phyloP scores from a whole-genome alignment of 441 rosid species.

The Populus hybrid region DNA sequence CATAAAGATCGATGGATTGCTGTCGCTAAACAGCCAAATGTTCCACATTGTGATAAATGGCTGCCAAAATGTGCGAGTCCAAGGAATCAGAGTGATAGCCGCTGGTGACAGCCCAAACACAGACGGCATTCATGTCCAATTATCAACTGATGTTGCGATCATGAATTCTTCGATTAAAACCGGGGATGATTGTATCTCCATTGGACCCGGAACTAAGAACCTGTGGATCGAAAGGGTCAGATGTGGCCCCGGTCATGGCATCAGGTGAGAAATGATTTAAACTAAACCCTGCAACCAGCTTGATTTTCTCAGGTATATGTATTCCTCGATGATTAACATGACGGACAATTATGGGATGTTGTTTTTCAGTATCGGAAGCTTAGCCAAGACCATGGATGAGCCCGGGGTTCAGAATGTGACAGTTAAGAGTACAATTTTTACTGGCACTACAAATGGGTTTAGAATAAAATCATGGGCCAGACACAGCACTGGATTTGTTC shows the following conservation, averaged over 20 bases:
- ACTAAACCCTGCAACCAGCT: neutral
- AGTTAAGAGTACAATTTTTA: neutral
- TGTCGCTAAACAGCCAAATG: neutral
- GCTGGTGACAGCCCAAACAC: constrained; percentile 4
- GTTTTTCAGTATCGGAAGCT: constrained; percentile 1
- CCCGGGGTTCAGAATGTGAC: neutral
- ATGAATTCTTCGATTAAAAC: constrained; percentile 19
- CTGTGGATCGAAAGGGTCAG: constrained; percentile 1
- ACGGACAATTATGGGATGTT: neutral
- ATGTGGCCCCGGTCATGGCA: neutral
- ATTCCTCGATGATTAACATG: neutral
- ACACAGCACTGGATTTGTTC: neutral
- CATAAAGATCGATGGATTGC: neutral
- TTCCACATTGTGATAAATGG: neutral
- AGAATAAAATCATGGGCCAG: neutral
- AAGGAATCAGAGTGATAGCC: neutral
- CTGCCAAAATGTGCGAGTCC: neutral
- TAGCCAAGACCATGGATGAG: neutral
- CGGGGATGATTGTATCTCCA: constrained; percentile 32
- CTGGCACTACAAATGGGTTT: neutral
- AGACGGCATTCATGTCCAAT: neutral
- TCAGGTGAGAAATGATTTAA: neutral
- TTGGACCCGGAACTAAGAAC: constrained; percentile 31
- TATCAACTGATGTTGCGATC: constrained; percentile 6
- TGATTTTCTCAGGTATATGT: neutral